A percentile compares a stretch with the other conserved stretches of the same genome.
These are phyloP conservation scores for Vachellia collinsii DNA, from an alignment of 306 rosid species.

Conservation along the genomic window DNA sequence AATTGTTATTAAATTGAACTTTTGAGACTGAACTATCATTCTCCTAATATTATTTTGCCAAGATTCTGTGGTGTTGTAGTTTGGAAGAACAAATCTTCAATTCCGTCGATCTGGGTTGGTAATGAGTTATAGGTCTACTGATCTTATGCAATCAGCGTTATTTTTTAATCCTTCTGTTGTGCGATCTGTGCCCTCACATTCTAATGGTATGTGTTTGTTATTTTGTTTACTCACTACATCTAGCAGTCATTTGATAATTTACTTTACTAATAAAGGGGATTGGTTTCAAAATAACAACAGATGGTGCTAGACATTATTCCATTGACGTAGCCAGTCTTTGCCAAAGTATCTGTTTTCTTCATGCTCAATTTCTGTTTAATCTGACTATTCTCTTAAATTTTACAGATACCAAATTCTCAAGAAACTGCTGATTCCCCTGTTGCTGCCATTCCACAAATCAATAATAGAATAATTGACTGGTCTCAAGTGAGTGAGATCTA, in stretches of 20 bases:
- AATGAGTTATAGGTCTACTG: constrained; percentile 17
- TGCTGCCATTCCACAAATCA: constrained; percentile 70
- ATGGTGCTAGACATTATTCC: constrained; percentile 24
- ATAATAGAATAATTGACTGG: constrained; percentile 83
- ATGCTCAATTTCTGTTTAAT: constrained; percentile 12
- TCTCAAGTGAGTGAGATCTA: constrained; percentile 70
- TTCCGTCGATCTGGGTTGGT: constrained; percentile 1
- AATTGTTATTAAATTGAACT: too few relatives aligned
- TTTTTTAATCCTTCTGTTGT: constrained; percentile 4
- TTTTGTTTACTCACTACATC: constrained; percentile 17
- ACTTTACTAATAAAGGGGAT: constrained; percentile 9
- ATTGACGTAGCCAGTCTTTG: neutral
- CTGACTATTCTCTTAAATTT: constrained; percentile 36
- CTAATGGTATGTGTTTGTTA: constrained; percentile 4
- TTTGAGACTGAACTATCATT: too few relatives aligned
- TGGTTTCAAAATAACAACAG: constrained; percentile 8
- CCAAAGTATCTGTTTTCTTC: constrained; percentile 5
- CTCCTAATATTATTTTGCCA: neutral
- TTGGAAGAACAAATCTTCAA: neutral
- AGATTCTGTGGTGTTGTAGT: neutral
- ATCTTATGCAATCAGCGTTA: constrained; percentile 18
- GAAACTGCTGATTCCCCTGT: constrained; percentile 71
- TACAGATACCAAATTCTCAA: constrained; percentile 77
- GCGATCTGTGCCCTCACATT: constrained; percentile 6
- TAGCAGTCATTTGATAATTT: neutral